Percentiles rank a stretch among this genome's conserved stretches.
Evolutionary conservation across 140 eudicot species (phyloP).

Genomic region (Flaveria floridana): DNA sequence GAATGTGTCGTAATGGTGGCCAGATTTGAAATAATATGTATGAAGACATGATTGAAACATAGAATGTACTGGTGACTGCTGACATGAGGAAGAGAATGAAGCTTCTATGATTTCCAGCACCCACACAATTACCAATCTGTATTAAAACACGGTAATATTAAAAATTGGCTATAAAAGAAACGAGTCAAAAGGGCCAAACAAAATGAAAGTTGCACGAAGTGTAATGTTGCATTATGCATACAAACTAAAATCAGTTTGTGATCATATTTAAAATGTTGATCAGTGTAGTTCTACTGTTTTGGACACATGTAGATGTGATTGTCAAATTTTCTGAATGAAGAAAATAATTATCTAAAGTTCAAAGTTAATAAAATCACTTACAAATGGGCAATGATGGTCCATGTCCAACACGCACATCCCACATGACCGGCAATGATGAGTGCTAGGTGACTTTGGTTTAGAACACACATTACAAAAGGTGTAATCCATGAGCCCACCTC

Average conservation of each 20-base stretch:
- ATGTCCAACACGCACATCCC: constrained; percentile 86
- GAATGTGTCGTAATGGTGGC: constrained; percentile 58
- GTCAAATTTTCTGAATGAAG: not conserved
- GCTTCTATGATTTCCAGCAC: constrained; percentile 76
- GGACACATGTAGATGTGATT: not conserved
- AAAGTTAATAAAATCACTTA: constrained; percentile 46
- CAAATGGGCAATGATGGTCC: constrained; percentile 99
- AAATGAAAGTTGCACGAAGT: not conserved
- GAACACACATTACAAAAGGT: constrained; percentile 77
- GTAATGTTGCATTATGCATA: not conserved
- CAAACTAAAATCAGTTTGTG: not conserved
- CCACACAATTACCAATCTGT: constrained; percentile 97
- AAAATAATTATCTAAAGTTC: not conserved
- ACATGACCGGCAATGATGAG: constrained; percentile 92
- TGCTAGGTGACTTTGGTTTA: constrained; percentile 81
- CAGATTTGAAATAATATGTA: constrained; percentile 50
- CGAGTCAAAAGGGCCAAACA: not conserved
- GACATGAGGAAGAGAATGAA: constrained; percentile 79
- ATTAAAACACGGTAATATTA: not conserved
- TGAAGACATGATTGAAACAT: constrained; percentile 55
- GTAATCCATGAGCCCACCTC: constrained; percentile 71
- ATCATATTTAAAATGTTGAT: not conserved
- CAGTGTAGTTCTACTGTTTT: not conserved
- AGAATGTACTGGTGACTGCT: constrained; percentile 66
- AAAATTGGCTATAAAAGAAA: not conserved